These are phyloP conservation scores for Sporisorium exsertum DNA, from an alignment of 1,284 basidiomycete species.

Conservation along the genomic window DNA sequence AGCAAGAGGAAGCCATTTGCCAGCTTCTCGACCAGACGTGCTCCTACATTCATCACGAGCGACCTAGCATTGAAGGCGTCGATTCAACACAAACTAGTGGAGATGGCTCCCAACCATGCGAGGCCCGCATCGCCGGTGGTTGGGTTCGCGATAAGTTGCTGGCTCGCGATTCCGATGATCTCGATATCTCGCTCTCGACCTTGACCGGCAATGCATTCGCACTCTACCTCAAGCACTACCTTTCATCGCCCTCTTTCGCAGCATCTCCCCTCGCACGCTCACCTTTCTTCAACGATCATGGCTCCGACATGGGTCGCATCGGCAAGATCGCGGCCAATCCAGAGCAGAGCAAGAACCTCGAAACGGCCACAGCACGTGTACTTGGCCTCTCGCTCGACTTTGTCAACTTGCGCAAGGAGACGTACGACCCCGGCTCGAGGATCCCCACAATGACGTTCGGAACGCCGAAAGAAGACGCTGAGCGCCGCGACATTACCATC, in stretches of 20 bases:
- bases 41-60: conserved; percentile 48
- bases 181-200: conserved; percentile 87
- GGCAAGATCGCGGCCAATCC: conserved; percentile 92
- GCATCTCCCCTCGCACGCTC: conserved; percentile 70
- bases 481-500: conserved; percentile 92
- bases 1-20: conserved; percentile 56
- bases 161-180: conserved; percentile 84
- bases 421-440: conserved; percentile 84
- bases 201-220: conserved; percentile 94
- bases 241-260: conserved; percentile 71
- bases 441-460: conserved; percentile 91
- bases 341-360: conserved; percentile 96
- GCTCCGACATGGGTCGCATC: conserved; percentile 67
- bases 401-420: conserved; percentile 91
- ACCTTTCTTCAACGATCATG: conserved; percentile 63
- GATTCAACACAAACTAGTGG: conserved; percentile 39
- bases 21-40: conserved; percentile 62
- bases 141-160: conserved; percentile 98
- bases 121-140: conserved; percentile 78
- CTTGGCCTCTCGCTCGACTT: conserved; percentile 90
- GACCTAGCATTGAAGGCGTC: conserved; percentile 43
- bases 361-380: conserved; percentile 90
- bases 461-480: conserved; percentile 90
- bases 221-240: conserved; percentile 79
- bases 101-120: conserved; percentile 27